Evolutionary conservation across 2,329 filamentous ascomycete genomes (phyloP).

Genomic region (Paracoccidioides lutzii): DNA sequence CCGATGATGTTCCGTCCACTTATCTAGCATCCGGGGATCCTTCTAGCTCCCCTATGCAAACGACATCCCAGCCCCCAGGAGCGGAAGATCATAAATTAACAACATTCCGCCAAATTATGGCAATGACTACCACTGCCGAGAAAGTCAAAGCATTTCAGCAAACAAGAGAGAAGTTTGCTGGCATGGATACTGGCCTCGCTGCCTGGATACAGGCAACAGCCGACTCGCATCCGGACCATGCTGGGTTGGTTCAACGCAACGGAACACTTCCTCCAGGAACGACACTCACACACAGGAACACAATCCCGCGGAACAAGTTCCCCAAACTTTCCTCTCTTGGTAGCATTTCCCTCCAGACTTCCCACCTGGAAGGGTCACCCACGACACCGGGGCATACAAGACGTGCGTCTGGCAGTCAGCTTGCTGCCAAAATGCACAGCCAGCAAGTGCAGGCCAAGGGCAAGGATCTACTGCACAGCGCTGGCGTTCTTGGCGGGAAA

Average conservation of each 20-base stretch:
- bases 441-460: constrained; percentile 66
- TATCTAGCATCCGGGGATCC: not conserved
- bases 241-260: constrained; percentile 29
- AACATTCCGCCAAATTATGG: constrained; percentile 65
- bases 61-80: constrained; percentile 7
- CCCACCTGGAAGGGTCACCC: constrained; percentile 21
- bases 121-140: constrained; percentile 50
- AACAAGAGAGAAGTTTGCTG: constrained; percentile 56
- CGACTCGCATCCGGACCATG: constrained; percentile 41
- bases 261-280: constrained; percentile 20
- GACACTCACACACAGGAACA: constrained; percentile 14
- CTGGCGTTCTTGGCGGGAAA: constrained; percentile 56
- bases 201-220: constrained; percentile 43
- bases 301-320: constrained; percentile 27
- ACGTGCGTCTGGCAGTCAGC: constrained; percentile 25
- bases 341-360: constrained; percentile 16
- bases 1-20: not conserved
- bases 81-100: constrained; percentile 33
- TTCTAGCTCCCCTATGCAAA: not conserved
- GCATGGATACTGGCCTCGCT: constrained; percentile 61
- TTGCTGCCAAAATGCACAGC: constrained; percentile 35
- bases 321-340: constrained; percentile 28
- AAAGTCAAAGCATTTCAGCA: constrained; percentile 63
- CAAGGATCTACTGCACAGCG: constrained; percentile 77
- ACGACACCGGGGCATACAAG: constrained; percentile 22